Evolutionary conservation across 768 basidiomycete genomes (phyloP).

Genomic region (Boletellus ananas): DNA sequence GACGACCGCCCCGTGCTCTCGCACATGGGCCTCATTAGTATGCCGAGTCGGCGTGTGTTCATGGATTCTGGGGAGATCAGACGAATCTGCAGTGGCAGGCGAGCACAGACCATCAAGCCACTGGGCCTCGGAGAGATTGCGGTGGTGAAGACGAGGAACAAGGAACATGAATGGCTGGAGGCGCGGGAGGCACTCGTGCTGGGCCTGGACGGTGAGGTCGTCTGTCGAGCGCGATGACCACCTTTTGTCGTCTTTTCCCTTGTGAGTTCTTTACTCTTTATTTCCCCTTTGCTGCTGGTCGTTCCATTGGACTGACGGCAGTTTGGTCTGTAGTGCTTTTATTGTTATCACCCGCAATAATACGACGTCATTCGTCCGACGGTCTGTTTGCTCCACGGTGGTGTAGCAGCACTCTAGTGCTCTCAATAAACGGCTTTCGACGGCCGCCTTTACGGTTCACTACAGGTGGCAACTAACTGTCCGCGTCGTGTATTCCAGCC

Average conservation of each 20-base stretch:
- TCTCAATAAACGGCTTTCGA: no score
- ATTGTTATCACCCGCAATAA: background rate
- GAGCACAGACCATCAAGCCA: constrained; percentile 77
- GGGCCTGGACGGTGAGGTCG: constrained; percentile 77
- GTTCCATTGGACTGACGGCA: constrained; percentile 2
- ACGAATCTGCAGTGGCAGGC: constrained; percentile 74
- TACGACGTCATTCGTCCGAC: background rate
- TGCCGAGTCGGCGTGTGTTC: constrained; percentile 75
- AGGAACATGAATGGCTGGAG: constrained; percentile 82
- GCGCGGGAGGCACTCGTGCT: constrained; percentile 86
- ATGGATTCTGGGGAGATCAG: constrained; percentile 73
- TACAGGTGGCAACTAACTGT: no score
- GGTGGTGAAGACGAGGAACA: constrained; percentile 68
- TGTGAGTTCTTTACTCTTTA: background rate
- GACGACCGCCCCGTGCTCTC: constrained; percentile 82
- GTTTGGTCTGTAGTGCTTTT: background rate
- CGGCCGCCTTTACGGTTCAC: no score
- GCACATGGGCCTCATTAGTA: constrained; percentile 77
- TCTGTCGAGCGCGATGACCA: constrained; percentile 67
- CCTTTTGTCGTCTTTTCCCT: background rate
- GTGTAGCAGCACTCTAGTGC: no score
- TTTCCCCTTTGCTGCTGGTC: background rate
- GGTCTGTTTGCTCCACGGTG: no score
- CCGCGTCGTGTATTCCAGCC: no score
- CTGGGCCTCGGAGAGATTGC: constrained; percentile 92